A percentile compares a stretch with the other conserved stretches of the same genome.
Conservation (phyloP, 805 yeast species). For the Zygotorulaspora chibaensis region DNA sequence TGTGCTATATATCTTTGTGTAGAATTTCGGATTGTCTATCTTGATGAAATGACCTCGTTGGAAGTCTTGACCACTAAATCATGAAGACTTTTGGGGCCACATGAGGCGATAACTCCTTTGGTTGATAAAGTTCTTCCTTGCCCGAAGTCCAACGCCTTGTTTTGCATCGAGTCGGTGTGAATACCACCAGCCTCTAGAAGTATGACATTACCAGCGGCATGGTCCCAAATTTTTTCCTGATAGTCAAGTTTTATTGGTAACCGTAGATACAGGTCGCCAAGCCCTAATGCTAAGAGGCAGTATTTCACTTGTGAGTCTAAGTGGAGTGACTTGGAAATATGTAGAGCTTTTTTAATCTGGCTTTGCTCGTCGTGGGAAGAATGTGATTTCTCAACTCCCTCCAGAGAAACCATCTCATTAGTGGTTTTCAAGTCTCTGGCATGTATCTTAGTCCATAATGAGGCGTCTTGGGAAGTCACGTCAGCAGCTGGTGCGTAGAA, state of each 20-base stretch:
- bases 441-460: conserved; percentile 52
- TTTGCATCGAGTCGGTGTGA: conserved; percentile 75
- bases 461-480: conserved; percentile 27
- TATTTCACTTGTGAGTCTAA: conserved; percentile 96
- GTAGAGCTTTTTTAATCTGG: conserved; percentile 59
- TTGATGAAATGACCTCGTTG: conserved; percentile 19
- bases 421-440: conserved; percentile 32
- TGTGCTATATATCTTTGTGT: neutral
- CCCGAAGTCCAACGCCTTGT: conserved; percentile 73
- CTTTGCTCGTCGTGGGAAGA: conserved; percentile 86
- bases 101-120: conserved; percentile 90
- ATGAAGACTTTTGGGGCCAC: conserved; percentile 31
- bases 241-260: conserved; percentile 73
- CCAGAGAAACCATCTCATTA: conserved; percentile 39
- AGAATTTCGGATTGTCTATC: conserved; percentile 6
- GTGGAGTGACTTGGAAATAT: conserved; percentile 65
- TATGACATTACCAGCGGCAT: conserved; percentile 89
- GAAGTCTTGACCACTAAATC: conserved; percentile 25
- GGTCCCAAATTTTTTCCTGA: conserved; percentile 97
- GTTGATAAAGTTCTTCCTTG: conserved; percentile 74
- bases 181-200: conserved; percentile 87
- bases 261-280: conserved; percentile 87
- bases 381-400: conserved; percentile 94
- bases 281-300: conserved; percentile 85
- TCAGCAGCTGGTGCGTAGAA: conserved; percentile 28